Percentiles rank a stretch among this genome's conserved stretches.
These are phyloP conservation scores for Spathaspora passalidarum DNA, from an alignment of 805 yeast species.

Conservation along the genomic window DNA sequence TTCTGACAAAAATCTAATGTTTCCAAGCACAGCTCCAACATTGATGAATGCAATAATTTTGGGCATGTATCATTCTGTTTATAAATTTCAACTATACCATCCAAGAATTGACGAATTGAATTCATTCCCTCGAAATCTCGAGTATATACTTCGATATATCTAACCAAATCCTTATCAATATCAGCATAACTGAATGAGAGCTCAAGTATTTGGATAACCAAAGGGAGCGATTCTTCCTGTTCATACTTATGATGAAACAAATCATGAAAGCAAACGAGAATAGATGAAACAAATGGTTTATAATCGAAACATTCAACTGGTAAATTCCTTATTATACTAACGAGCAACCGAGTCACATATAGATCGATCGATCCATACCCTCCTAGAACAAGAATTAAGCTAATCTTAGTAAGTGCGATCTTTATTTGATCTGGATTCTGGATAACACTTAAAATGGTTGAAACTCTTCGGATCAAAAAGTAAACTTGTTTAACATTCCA, in stretches of 20 bases:
- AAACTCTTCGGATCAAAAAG: constrained; percentile 35
- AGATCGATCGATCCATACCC: constrained; percentile 1
- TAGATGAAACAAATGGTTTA: neutral
- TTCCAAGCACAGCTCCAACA: neutral
- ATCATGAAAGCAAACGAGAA: neutral
- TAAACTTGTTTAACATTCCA: constrained; percentile 36
- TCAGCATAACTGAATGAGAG: neutral
- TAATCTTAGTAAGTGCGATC: constrained; percentile 32
- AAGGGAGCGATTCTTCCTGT: neutral
- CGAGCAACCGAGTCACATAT: constrained; percentile 19
- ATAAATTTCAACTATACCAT: neutral
- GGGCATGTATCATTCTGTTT: neutral
- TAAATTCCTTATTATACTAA: constrained; percentile 11
- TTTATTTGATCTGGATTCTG: constrained; percentile 18
- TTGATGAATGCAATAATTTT: neutral
- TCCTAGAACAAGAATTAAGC: constrained; percentile 25
- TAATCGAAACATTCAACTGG: neutral
- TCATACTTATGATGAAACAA: constrained; percentile 1
- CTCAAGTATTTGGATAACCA: constrained; percentile 3
- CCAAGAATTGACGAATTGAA: neutral
- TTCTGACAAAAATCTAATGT: neutral
- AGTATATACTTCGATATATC: constrained; percentile 4
- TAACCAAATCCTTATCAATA: neutral
- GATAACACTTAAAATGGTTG: constrained; percentile 19
- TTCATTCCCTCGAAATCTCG: neutral